phyloP scores from a whole-genome alignment of 495 filamentous ascomycete genomes.

The Achaetomiella virescens region DNA sequence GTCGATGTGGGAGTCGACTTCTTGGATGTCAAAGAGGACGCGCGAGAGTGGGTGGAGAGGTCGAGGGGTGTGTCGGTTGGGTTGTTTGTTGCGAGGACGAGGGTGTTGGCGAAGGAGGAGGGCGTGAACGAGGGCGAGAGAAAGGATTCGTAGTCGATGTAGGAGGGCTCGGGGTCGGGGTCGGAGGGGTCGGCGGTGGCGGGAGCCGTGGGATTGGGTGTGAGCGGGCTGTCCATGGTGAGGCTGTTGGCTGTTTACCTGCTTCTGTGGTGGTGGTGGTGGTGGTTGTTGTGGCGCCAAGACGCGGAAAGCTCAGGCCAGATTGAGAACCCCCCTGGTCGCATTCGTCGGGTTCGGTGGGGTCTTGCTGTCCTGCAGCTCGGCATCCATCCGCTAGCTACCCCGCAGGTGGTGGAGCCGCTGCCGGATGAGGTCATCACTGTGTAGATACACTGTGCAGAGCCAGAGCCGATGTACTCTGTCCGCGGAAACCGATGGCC shows the following conservation, averaged over 20 bases:
- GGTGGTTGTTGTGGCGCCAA: neutral
- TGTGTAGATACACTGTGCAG: neutral
- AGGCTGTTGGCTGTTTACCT: neutral
- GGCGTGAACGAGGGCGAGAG: slow-evolving; percentile 78
- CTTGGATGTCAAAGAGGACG: slow-evolving; percentile 94
- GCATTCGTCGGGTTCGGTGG: neutral
- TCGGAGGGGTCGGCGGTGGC: slow-evolving; percentile 16
- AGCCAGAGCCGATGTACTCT: neutral
- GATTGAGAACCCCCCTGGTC: neutral
- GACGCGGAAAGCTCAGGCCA: neutral
- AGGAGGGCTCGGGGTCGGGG: slow-evolving; percentile 58
- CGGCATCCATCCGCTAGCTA: neutral
- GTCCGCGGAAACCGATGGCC: no score
- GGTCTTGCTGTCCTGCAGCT: neutral
- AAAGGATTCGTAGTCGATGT: slow-evolving; percentile 95
- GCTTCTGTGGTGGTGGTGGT: neutral
- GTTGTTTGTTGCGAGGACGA: slow-evolving; percentile 88
- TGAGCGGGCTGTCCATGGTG: neutral
- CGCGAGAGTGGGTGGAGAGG: slow-evolving; percentile 89
- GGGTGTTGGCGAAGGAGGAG: slow-evolving; percentile 73
- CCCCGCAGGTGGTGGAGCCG: neutral
- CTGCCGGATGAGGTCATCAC: neutral
- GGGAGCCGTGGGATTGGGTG: neutral
- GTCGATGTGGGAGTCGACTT: slow-evolving; percentile 94
- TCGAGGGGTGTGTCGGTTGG: slow-evolving; percentile 82